A percentile compares a stretch with the other conserved stretches of the same genome.
phyloP scores from a whole-genome alignment of 805 yeast species.

The Wickerhamomyces sydowiorum region DNA sequence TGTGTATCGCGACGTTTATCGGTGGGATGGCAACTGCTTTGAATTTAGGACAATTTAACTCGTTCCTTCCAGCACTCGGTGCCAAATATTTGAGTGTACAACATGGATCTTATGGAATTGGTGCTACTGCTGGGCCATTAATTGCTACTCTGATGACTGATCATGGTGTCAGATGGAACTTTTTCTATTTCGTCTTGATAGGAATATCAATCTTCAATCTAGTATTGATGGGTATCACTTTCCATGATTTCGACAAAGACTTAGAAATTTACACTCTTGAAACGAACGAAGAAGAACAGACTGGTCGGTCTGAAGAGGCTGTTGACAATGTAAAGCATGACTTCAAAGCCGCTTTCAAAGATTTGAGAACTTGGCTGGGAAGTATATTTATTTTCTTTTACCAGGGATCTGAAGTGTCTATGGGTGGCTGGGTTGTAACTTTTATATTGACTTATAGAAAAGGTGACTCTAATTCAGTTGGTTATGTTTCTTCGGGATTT shows the following conservation, averaged over 20 bases:
- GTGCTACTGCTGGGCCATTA: conserved; percentile 58
- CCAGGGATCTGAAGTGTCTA: conserved; percentile 58
- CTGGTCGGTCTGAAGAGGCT: not conserved
- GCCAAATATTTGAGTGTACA: conserved; percentile 45
- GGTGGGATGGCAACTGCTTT: conserved; percentile 56
- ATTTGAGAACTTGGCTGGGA: conserved; percentile 42
- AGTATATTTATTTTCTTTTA: conserved; percentile 51
- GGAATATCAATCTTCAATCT: conserved; percentile 33
- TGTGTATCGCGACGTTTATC: conserved; percentile 44
- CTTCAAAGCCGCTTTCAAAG: conserved; percentile 33
- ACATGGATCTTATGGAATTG: conserved; percentile 61
- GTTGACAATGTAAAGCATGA: conserved; percentile 15
- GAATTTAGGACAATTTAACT: conserved; percentile 44
- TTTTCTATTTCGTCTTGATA: conserved; percentile 46
- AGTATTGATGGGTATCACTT: conserved; percentile 33
- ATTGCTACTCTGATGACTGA: conserved; percentile 50
- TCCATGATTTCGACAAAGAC: conserved; percentile 40
- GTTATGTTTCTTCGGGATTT: conserved; percentile 58
- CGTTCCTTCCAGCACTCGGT: conserved; percentile 43
- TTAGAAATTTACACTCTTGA: conserved; percentile 13
- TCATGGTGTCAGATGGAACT: conserved; percentile 47
- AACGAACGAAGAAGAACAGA: conserved; percentile 6
- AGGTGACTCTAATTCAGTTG: conserved; percentile 35
- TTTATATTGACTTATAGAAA: conserved; percentile 46
- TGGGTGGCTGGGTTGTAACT: conserved; percentile 65